These are phyloP conservation scores for Eucalyptus tenuipes DNA, from an alignment of 345 rosid genomes.

Conservation along the genomic window DNA sequence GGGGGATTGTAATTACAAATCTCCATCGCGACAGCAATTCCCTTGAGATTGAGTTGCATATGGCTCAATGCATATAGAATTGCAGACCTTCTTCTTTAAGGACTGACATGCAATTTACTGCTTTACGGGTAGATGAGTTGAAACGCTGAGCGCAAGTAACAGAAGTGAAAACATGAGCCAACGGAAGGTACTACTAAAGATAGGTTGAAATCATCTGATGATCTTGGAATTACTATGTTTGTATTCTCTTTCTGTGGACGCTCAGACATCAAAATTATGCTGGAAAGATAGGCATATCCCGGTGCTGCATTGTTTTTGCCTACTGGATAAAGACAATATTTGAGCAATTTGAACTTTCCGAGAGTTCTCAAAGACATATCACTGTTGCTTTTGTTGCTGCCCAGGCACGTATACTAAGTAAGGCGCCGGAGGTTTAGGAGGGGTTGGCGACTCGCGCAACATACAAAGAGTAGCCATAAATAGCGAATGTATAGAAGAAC, in stretches of 20 bases:
- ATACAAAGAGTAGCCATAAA: not conserved
- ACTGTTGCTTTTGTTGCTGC: not conserved
- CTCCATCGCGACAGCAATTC: not conserved
- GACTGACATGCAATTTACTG: not conserved
- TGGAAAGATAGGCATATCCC: not conserved
- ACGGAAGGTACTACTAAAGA: not conserved
- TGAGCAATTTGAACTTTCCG: not conserved
- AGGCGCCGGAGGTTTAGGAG: not conserved
- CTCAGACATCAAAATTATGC: not conserved
- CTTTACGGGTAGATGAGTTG: not conserved
- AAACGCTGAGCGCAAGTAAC: not conserved
- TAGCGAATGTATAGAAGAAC: not conserved
- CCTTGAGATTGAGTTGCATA: not conserved
- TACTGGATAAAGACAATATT: not conserved
- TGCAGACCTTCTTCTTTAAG: not conserved
- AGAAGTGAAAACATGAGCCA: not conserved
- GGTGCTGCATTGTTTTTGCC: not conserved
- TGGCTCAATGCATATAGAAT: not conserved
- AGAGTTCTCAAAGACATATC: not conserved
- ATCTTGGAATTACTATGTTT: not conserved
- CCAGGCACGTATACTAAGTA: not conserved
- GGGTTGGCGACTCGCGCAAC: not conserved
- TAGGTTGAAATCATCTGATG: not conserved
- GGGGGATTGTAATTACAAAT: not conserved
- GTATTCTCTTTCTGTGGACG: not conserved